Evolutionary conservation across 1,139 yeast species (phyloP).

Genomic region (Keqinozyma sinolaborantium): DNA sequence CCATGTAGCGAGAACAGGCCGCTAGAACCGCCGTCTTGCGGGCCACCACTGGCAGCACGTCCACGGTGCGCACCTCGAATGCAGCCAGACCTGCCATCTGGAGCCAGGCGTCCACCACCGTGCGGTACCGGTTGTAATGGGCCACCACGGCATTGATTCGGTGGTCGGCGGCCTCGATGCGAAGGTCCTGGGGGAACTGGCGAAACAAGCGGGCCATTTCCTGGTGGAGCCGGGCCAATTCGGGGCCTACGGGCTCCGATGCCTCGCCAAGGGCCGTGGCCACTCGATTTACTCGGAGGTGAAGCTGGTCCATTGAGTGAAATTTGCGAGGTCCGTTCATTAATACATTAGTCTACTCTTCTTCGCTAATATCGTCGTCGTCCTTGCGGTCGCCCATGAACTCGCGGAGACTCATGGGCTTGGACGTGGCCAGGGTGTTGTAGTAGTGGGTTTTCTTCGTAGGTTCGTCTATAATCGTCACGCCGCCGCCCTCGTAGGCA

Average conservation of each 20-base stretch:
- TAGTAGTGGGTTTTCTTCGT: slow-evolving; percentile 1
- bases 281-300: slow-evolving; percentile 3
- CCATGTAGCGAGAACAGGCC: slow-evolving; percentile 6
- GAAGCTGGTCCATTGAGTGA: slow-evolving; percentile 4
- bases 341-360: slow-evolving; percentile 27
- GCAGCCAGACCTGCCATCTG: slow-evolving; percentile 7
- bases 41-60: slow-evolving; percentile 3
- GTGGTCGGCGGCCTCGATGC: slow-evolving; percentile 1
- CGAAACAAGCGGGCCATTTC: background rate
- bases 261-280: slow-evolving; percentile 1
- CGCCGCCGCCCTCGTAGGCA: slow-evolving; percentile 8
- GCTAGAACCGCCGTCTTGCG: slow-evolving; percentile 4
- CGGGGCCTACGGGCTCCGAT: background rate
- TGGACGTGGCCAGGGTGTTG: slow-evolving; percentile 10
- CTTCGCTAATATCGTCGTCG: slow-evolving; percentile 34
- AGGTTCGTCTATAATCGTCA: slow-evolving; percentile 9
- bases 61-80: slow-evolving; percentile 3
- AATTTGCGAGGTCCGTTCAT: too few relatives aligned
- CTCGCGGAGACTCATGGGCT: slow-evolving; percentile 40
- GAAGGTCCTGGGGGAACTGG: background rate
- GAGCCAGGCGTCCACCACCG: slow-evolving; percentile 4
- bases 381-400: slow-evolving; percentile 26
- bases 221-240: background rate
- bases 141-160: slow-evolving; percentile 8
- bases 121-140: slow-evolving; percentile 8